Conservation (phyloP, 805 yeast genomes). For the Yamadazyma laniorum region DNA sequence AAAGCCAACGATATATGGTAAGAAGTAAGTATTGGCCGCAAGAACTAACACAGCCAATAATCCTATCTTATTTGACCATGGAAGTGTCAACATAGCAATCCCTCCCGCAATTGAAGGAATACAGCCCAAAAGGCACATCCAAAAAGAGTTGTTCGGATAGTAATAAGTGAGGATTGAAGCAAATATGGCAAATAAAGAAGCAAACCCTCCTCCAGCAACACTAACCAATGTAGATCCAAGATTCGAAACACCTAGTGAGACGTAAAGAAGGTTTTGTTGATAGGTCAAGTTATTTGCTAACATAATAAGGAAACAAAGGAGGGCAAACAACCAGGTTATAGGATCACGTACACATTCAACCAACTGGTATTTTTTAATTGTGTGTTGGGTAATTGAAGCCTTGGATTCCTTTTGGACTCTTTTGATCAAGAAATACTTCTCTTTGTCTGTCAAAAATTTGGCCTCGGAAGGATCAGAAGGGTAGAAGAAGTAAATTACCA, state of each 20-base stretch:
- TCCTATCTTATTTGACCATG: conserved; percentile 7
- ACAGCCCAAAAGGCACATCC: conserved; percentile 2
- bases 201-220: conserved; percentile 3
- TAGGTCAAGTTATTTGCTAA: conserved; percentile 7
- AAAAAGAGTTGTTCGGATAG: conserved; percentile 5
- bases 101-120: conserved; percentile 8
- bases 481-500: conserved; percentile 46
- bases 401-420: conserved; percentile 30
- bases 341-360: conserved; percentile 47
- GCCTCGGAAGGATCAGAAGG: conserved; percentile 33
- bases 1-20: conserved; percentile 15
- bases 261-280: conserved; percentile 8
- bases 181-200: conserved; percentile 13
- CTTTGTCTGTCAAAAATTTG: conserved; percentile 35
- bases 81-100: conserved; percentile 3
- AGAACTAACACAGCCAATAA: conserved; percentile 7
- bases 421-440: conserved; percentile 44
- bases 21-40: conserved; percentile 6
- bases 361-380: conserved; percentile 45
- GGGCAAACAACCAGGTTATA: conserved; percentile 16
- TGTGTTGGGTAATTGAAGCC: conserved; percentile 34
- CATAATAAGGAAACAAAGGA: conserved; percentile 12
- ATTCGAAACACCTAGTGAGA: conserved; percentile 1
- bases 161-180: conserved; percentile 3
- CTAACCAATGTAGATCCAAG: conserved; percentile 5